Evolutionary conservation across 2,329 filamentous ascomycete species (phyloP), one percentile per base, ranked within the genome.

Genomic region (Cercospora canescens): DNA sequence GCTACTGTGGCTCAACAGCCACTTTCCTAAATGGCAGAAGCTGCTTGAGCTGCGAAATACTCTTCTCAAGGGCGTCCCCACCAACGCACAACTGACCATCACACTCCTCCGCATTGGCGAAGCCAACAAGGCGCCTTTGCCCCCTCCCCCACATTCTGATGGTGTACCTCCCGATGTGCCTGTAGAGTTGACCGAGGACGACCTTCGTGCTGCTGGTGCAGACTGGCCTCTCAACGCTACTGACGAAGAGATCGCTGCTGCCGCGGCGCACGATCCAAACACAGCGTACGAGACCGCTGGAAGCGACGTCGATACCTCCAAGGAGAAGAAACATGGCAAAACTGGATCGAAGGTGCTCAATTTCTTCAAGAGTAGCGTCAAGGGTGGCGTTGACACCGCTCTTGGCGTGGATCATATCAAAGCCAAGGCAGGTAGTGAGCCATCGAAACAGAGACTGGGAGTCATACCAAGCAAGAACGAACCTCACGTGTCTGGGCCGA

Each of bases 21-120:
- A 82, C 52, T 83, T 88, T 70, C 91, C 91, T 0, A 81, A 89
- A 70, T 95, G 92, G 92, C 84, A 91, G 73, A 91, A 90, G 71
- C 81, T 92, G 6, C 81, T 94, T 16, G 89, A 93, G 72, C 79
- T 93, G 11, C 85, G 90, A 66, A 93, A 93, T 69, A 92, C 90
- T 0, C 76, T 95, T 1, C 86, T 96, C 59, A 92, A 91, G 74
- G 91, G 92, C 2, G 89, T 95, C 0, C 93, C 93, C 0, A 96
- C 92, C 1, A 95, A 96, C 75, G 91, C 92, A 3, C 93, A 96
- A 74, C 86, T 96, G 18, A 89, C 92, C 0, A 81, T 96, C 30
- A 96, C 92, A 0, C 84, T 96, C 1, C 86, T 96, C 11, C 90
- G 93, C 5, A 88, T 94, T 32, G 92, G 92, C 45, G 93, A 96